Base-by-base conservation (phyloP, 2,329 filamentous ascomycete genomes). In the Fusarium fujikuroi region DNA sequence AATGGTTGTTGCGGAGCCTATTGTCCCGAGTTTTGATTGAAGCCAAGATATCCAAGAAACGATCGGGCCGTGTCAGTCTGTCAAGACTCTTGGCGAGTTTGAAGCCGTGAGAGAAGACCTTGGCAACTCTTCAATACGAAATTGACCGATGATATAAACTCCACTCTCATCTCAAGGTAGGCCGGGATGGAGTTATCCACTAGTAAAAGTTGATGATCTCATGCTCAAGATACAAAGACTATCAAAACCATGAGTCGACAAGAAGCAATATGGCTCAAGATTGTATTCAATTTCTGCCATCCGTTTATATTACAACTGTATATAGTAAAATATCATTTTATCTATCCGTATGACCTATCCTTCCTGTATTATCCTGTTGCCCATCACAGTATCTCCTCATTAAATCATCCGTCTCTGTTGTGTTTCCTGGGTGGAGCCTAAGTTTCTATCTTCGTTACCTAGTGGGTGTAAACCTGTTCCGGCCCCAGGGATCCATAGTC, bases 381-480 rank as follows among this genome's bases (percentile, higher is more conserved):
- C n/a, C 11, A 11, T 43, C 9, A 43, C 9, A 23, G 11, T 9
- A 18, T 23, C 40, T 11, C 40, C 15, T 23, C 15, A 43, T 18
- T 5, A 23, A 44, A 44, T 19, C 42, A 15, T 15, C 14, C 7
- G 18, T 25, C 7, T 25, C 42, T 25, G 9, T 25, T 44, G 11
- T 25, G 18, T 25, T 25, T 44, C 18, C 23, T 10, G 4, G 5
- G 11, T 19, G 16, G 5, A 25, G 16, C 2, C 16, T 25, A 19
- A 19, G 7, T 25, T 14, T 30, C 21, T 10, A 8, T 30, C 28
- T 11, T 30, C 19, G 28, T 28, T 34, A 11, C 18, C 46, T 62
- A 73, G 34, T 75, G 73, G 15, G 69, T 73, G 18, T 74, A 75
- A 23, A 75, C 73, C 42, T 67, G 69, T 21, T 74, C 49, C 25